Evolutionary conservation across 805 yeast genomes (phyloP).

Genomic region (Diddensiella transvaalensis): DNA sequence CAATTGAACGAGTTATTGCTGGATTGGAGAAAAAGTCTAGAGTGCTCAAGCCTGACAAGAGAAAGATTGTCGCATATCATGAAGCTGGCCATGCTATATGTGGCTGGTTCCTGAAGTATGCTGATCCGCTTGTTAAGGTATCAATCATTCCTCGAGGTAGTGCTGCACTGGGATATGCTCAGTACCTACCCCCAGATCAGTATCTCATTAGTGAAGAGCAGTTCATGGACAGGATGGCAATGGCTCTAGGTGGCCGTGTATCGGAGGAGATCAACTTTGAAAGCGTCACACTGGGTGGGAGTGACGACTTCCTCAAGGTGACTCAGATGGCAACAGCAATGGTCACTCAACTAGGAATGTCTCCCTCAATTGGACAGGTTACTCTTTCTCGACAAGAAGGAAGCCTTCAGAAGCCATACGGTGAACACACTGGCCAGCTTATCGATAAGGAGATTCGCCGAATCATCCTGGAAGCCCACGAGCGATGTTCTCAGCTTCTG

Average conservation of each 20-base stretch:
- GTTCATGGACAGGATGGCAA: constrained; percentile 79
- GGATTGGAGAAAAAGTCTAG: constrained; percentile 87
- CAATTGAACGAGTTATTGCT: constrained; percentile 90
- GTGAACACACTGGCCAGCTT: constrained; percentile 63
- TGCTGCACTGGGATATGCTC: constrained; percentile 96
- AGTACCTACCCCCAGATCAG: constrained; percentile 86
- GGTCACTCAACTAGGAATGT: constrained; percentile 89
- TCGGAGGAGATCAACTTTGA: constrained; percentile 85
- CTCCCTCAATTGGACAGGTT: constrained; percentile 69
- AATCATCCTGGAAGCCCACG: constrained; percentile 63
- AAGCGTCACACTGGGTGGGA: constrained; percentile 87
- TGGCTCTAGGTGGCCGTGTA: constrained; percentile 91
- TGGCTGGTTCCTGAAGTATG: constrained; percentile 86
- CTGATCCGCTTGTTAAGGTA: constrained; percentile 90
- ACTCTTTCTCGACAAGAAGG: constrained; percentile 43
- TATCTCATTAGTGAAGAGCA: constrained; percentile 74
- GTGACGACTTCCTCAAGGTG: constrained; percentile 88
- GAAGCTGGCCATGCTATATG: constrained; percentile 97
- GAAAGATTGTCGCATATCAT: constrained; percentile 84
- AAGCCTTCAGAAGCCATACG: constrained; percentile 53
- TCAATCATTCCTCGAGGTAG: constrained; percentile 92
- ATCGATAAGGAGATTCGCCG: constrained; percentile 69
- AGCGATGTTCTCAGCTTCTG: constrained; percentile 54
- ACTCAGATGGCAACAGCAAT: constrained; percentile 84
- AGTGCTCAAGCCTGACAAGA: constrained; percentile 74